These are phyloP conservation scores for Tulasnella sp. DNA, from an alignment of 768 basidiomycete genomes.

Conservation along the genomic window DNA sequence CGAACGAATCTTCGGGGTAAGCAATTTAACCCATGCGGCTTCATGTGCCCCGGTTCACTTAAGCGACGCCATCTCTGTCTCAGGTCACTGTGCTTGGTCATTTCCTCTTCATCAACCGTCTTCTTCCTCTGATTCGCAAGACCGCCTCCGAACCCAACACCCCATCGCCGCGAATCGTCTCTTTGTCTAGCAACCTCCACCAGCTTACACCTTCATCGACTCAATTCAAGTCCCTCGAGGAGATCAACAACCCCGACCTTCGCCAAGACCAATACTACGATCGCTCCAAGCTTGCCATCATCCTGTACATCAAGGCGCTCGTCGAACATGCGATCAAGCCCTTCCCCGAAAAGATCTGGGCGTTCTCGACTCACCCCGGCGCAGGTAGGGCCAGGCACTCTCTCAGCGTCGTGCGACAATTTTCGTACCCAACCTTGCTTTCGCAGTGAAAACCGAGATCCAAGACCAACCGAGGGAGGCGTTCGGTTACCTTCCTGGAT, in stretches of 20 bases:
- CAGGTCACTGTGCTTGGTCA: slow-evolving; percentile 41
- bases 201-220: slow-evolving; percentile 37
- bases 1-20: slow-evolving; percentile 29
- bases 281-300: slow-evolving; percentile 43
- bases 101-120: slow-evolving; percentile 43
- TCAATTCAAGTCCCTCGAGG: slow-evolving; percentile 39
- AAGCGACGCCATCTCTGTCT: background rate
- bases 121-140: slow-evolving; percentile 41
- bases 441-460: slow-evolving; percentile 36
- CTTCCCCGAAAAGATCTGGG: slow-evolving; percentile 35
- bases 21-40: background rate
- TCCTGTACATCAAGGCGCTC: slow-evolving; percentile 39
- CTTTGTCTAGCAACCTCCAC: slow-evolving; percentile 42
- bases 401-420: background rate
- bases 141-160: slow-evolving; percentile 34
- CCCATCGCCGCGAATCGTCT: slow-evolving; percentile 41
- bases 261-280: slow-evolving; percentile 39
- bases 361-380: slow-evolving; percentile 36
- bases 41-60: background rate
- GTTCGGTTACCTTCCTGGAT: slow-evolving; percentile 14
- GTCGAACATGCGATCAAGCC: slow-evolving; percentile 37
- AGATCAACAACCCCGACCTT: slow-evolving; percentile 39
- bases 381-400: slow-evolving; percentile 8
- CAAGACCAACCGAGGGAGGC: slow-evolving; percentile 34
- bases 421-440: background rate